phyloP scores from a whole-genome alignment of 78 protist genomes.

The Neovahlkampfia damariscottae region DNA sequence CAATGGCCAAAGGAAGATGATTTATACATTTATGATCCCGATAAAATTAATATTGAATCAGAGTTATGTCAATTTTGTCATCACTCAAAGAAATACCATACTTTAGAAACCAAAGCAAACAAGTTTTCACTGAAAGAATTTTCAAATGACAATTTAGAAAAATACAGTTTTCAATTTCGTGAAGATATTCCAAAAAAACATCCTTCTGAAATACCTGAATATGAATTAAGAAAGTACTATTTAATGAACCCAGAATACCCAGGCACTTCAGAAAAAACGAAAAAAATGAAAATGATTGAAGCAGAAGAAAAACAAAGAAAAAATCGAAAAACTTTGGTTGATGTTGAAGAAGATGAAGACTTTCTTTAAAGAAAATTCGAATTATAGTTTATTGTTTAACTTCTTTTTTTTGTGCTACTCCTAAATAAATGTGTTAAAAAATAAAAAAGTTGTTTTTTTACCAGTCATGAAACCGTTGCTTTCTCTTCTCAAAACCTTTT shows the following conservation, averaged over 20 bases:
- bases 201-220: background rate
- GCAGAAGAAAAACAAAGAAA: background rate
- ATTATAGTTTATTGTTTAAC: no score
- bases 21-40: background rate
- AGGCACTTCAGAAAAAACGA: background rate
- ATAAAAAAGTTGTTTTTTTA: no score
- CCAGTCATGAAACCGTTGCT: conserved; percentile 81
- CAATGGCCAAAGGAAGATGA: background rate
- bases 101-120: background rate
- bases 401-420: no score
- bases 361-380: no score
- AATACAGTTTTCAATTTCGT: background rate
- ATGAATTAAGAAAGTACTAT: background rate
- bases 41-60: background rate
- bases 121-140: background rate
- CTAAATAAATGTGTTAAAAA: no score
- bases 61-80: background rate
- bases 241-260: background rate
- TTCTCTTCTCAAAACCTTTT: conserved; percentile 51
- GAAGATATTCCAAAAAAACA: background rate
- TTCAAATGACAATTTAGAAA: background rate
- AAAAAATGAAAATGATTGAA: background rate
- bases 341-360: no score
- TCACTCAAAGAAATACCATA: background rate
- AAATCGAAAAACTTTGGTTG: no score